Evolutionary conservation across 331 rosid genomes (phyloP), one percentile per base, ranked within the genome.

Genomic region (Saraca asoca): DNA sequence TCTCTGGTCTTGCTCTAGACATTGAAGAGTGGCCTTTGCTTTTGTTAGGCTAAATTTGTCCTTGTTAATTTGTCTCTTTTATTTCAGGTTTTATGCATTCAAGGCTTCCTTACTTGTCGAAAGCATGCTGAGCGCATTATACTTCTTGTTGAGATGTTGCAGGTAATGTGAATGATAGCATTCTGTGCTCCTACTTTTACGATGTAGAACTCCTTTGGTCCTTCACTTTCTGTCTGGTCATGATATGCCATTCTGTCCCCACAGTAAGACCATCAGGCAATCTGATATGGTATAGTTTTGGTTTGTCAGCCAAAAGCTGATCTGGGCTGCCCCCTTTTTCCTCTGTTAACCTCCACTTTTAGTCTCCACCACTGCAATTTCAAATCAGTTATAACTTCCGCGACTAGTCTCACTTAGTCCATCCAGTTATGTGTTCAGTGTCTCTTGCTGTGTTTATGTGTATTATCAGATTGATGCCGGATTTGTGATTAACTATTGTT

Each of bases 81-180:
- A 55, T 62, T 83, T 64, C 79, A 93, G 98, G 98, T 93, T 76
- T 82, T 93, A 69, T 93, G 98, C 94, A 93, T 93, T 78, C 98
- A 93, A 84, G 98, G 98, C 59, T 93, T 93, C 85, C 98, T 93
- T 79, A 93, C 96, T 64, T 93, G 98, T 79, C 98, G 94, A 66
- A 93, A 93, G 83, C 98, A 93, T 78, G 98, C 98, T 7, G 98
- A 93, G 61, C 95, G 98, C 49, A 76, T 93, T 71, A 89, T 93
- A 77, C 95, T 93, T 78, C 96, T 93, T 48, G 96, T 93, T 64
- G 98, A 93, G 80, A 93, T 93, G 98, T 85, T 93, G 84, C 95
- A 89, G 96, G 98, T 93, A 87, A 72, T 49, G 13, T 57, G 66
- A 78, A 51, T 41, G 51, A 54, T 39, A 34, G 39, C 55, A 60